Evolutionary conservation across 495 filamentous ascomycete genomes (phyloP).

Genomic region (Cudoniella acicularis): DNA sequence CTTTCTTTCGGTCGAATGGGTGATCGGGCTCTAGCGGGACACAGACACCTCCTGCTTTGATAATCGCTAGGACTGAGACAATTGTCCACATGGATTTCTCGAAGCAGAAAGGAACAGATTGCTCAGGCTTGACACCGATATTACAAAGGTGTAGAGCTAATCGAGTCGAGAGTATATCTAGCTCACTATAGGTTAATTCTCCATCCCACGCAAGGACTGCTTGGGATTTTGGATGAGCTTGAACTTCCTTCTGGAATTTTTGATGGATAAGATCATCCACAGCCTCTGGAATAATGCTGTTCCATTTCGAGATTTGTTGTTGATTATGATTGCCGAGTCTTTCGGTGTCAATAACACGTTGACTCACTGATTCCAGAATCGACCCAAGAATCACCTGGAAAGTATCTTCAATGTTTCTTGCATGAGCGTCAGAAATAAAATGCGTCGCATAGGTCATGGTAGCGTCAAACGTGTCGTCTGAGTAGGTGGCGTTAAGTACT

Average conservation of each 20-base stretch:
- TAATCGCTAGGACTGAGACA: constrained; percentile 36
- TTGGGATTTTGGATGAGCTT: background rate
- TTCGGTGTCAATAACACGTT: background rate
- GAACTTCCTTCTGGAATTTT: constrained; percentile 40
- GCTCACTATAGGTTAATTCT: constrained; percentile 27
- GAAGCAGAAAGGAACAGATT: constrained; percentile 25
- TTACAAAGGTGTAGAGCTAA: constrained; percentile 1
- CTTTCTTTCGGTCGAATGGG: constrained; percentile 2
- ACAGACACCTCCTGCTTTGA: constrained; percentile 38
- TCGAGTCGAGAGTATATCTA: constrained; percentile 11
- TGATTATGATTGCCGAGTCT: background rate
- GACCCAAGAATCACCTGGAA: background rate
- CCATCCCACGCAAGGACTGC: constrained; percentile 32
- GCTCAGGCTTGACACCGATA: background rate
- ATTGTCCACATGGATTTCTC: constrained; percentile 42
- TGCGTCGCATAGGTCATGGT: background rate
- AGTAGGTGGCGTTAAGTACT: background rate
- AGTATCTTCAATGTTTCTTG: background rate
- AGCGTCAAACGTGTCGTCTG: background rate
- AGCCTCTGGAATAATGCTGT: constrained; percentile 15
- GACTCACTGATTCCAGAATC: background rate
- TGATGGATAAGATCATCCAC: constrained; percentile 41
- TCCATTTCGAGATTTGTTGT: background rate
- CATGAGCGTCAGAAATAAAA: background rate
- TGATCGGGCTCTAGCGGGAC: constrained; percentile 51